Evolutionary conservation across 2,329 filamentous ascomycete species (phyloP).

Genomic region (Oidium heveae): DNA sequence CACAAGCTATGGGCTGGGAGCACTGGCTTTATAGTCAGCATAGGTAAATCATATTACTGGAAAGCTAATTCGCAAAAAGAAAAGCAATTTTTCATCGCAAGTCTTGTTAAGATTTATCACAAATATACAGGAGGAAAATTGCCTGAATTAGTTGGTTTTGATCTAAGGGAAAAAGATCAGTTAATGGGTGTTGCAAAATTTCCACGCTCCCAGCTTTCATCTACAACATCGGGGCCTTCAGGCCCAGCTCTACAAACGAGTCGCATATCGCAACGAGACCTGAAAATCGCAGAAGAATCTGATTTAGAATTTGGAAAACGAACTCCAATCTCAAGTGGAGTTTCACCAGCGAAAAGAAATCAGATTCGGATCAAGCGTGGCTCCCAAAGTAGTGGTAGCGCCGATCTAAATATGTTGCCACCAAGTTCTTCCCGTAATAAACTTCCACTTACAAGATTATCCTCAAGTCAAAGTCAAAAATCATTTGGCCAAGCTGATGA

Average conservation of each 20-base stretch:
- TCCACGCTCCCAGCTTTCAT: conserved; percentile 5
- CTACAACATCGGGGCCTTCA: conserved; percentile 3
- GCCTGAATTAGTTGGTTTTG: conserved; percentile 63
- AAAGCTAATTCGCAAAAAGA: conserved; percentile 80
- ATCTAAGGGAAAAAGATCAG: conserved; percentile 49
- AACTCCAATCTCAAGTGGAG: conserved; percentile 3
- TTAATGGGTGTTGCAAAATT: conserved; percentile 30
- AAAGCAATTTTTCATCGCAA: conserved; percentile 96
- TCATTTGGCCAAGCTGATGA: conserved; percentile 13
- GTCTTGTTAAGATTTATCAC: conserved; percentile 81
- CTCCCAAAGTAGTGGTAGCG: conserved; percentile 9
- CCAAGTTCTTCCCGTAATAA: background rate
- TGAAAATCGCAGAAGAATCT: conserved; percentile 8
- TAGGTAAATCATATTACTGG: conserved; percentile 95
- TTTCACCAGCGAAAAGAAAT: conserved; percentile 9
- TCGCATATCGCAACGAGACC: conserved; percentile 8
- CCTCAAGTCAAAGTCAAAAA: conserved; percentile 13
- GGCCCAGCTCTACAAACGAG: conserved; percentile 6
- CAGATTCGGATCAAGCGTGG: conserved; percentile 9
- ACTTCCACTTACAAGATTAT: conserved; percentile 4
- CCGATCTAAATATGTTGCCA: conserved; percentile 6
- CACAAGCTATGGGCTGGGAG: conserved; percentile 54
- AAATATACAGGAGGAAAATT: conserved; percentile 81
- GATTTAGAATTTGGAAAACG: conserved; percentile 12
- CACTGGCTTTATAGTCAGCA: conserved; percentile 63